Base-by-base conservation (phyloP, 164 flowering plant genomes). In the Platanus orientalis region DNA sequence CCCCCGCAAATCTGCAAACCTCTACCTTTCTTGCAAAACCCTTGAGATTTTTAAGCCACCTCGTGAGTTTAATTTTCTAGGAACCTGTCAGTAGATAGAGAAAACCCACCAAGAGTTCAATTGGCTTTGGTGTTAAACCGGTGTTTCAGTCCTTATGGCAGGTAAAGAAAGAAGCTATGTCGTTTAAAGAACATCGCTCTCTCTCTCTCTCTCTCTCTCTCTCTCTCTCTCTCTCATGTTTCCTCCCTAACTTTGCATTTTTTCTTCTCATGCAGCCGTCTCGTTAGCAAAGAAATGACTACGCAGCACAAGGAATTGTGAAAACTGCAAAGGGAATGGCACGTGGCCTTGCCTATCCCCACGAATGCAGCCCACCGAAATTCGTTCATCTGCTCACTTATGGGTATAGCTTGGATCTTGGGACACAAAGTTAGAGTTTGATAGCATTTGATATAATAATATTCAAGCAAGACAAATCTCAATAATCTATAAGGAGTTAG, bases 131-230 rank as follows among this genome's bases (percentile, higher is more conserved):
- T 29, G 54, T 62, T 73, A 55, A 74, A 42, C 26, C 95, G 82
- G 25, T 70, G 75, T 66, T 61, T 80, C 23, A 92, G 65, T 50
- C 83, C 78, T 26, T 73, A 75, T 17, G 82, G 73, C 5, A 76
- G 72, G 13, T 4, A 86, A 71, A 60, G 92, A 84, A 54, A 88
- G 83, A 53, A 84, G 76, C 53, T 87, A 90, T 65, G 76, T 85
- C 39, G 93, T 72, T 54, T 83, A 91, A 3, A 88, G 20, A 66
- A 84, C 81, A 57, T n/a, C n/a, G n/a, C n/a, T n/a, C n/a, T n/a
- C n/a, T n/a, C n/a, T n/a, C n/a, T n/a, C n/a, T n/a, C n/a, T n/a
- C n/a, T n/a, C n/a, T n/a, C n/a, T n/a, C n/a, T n/a, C n/a, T n/a
- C n/a, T n/a, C n/a, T n/a, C n/a, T n/a, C n/a, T n/a, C n/a, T n/a